Evolutionary conservation across 805 yeast genomes (phyloP).

Genomic region (Clavispora fructus): DNA sequence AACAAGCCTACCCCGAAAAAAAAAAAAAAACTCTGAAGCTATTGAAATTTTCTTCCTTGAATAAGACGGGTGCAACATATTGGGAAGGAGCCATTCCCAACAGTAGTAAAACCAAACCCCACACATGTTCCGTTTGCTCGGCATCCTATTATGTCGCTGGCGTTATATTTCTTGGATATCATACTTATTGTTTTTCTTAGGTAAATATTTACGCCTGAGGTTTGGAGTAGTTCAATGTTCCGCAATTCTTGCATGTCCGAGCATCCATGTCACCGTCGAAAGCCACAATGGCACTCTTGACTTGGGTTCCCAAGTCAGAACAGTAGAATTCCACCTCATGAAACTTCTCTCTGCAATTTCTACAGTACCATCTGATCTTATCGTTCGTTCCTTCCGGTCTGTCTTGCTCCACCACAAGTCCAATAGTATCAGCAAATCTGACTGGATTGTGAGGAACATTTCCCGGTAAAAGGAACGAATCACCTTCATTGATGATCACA

Average conservation of each 20-base stretch:
- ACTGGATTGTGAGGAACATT: constrained; percentile 89
- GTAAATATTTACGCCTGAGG: constrained; percentile 33
- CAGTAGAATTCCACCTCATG: constrained; percentile 71
- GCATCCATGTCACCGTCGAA: constrained; percentile 60
- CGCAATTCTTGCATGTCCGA: constrained; percentile 73
- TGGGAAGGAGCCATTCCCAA: no score
- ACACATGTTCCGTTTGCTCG: no score
- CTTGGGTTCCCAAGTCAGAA: constrained; percentile 82
- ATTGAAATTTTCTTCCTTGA: no score
- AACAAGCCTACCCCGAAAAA: no score
- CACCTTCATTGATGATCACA: constrained; percentile 75
- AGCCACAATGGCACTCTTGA: constrained; percentile 69
- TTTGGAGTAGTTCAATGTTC: constrained; percentile 63
- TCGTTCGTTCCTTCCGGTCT: constrained; percentile 71
- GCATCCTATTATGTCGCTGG: no score
- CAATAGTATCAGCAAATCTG: constrained; percentile 78
- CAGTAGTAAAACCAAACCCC: no score
- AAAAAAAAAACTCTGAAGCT: no score
- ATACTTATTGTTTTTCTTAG: background rate
- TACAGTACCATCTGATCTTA: constrained; percentile 83
- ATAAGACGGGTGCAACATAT: no score
- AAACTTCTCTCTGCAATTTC: constrained; percentile 57
- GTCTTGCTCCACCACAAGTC: constrained; percentile 89
- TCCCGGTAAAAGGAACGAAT: constrained; percentile 79
- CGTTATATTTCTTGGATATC: background rate